Conservation (phyloP, 495 filamentous ascomycete genomes). For the Diplogelasinospora grovesii region DNA sequence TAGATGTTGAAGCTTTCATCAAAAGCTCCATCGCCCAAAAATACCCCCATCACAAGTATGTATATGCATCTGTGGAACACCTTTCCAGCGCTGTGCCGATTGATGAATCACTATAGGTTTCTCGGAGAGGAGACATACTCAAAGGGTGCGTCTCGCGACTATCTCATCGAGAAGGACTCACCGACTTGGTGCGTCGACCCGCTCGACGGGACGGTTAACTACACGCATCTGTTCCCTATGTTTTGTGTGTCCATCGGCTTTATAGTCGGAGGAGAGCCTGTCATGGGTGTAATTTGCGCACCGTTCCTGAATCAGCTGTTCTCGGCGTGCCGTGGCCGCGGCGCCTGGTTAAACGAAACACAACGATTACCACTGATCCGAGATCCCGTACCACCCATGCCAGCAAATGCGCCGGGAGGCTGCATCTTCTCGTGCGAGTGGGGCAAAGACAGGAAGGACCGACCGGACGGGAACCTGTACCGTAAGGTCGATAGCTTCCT, state of each 20-base stretch:
- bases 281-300: conserved; percentile 61
- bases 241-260: conserved; percentile 66
- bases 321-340: conserved; percentile 51
- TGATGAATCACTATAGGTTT: conserved; percentile 40
- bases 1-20: conserved; percentile 64
- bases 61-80: conserved; percentile 2
- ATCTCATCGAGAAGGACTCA: conserved; percentile 45
- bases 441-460: conserved; percentile 63
- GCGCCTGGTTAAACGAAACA: conserved; percentile 60
- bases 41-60: conserved; percentile 58
- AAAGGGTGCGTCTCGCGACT: conserved; percentile 49
- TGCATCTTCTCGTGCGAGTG: conserved; percentile 66
- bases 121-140: conserved; percentile 67
- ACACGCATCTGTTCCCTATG: conserved; percentile 66
- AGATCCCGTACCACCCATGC: conserved; percentile 53
- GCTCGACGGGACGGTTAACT: conserved; percentile 66
- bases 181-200: conserved; percentile 69
- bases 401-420: conserved; percentile 53
- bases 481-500: conserved; percentile 64
- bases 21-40: conserved; percentile 44
- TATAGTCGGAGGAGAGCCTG: conserved; percentile 45
- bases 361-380: conserved; percentile 51
- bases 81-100: not conserved
- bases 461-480: conserved; percentile 53
- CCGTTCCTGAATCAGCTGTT: conserved; percentile 60